These are phyloP conservation scores for Arthrinium puccinioides DNA, from an alignment of 2,329 filamentous ascomycete species.

Conservation along the genomic window DNA sequence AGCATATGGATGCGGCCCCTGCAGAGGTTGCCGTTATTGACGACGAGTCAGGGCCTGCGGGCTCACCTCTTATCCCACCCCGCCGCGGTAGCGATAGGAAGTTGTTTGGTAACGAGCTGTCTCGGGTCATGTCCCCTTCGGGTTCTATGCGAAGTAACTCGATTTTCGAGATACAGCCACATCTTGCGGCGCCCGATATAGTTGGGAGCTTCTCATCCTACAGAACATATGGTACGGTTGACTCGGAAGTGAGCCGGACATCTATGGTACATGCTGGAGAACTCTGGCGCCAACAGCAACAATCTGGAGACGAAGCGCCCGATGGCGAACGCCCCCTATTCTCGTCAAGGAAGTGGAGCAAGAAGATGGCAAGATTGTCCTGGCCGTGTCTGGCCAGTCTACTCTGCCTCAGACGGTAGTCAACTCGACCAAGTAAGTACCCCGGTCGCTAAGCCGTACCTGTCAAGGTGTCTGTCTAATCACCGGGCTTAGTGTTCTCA, in stretches of 20 bases:
- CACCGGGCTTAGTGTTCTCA: slow-evolving; percentile 69
- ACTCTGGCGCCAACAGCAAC: slow-evolving; percentile 47
- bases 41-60: slow-evolving; percentile 17
- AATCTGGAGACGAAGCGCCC: slow-evolving; percentile 34
- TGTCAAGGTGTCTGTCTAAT: too few species aligned
- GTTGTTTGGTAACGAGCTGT: slow-evolving; percentile 36
- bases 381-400: slow-evolving; percentile 86
- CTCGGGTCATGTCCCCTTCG: slow-evolving; percentile 18
- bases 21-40: slow-evolving; percentile 17
- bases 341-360: slow-evolving; percentile 87
- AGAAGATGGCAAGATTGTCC: slow-evolving; percentile 69
- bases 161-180: slow-evolving; percentile 52
- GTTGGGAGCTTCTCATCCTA: slow-evolving; percentile 63
- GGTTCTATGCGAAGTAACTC: slow-evolving; percentile 29
- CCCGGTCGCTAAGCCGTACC: too few species aligned
- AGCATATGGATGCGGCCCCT: slow-evolving; percentile 39
- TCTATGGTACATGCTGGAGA: slow-evolving; percentile 45
- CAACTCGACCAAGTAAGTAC: slow-evolving; percentile 73
- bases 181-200: slow-evolving; percentile 60
- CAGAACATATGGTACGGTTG: slow-evolving; percentile 48
- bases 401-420: slow-evolving; percentile 93
- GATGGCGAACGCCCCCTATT: slow-evolving; percentile 64
- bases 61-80: slow-evolving; percentile 7
- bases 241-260: slow-evolving; percentile 29
- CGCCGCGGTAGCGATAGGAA: slow-evolving; percentile 33